Evolutionary conservation across 371 early-diverging fungal genomes (phyloP).

Genomic region (Saksenaea vasiformis): DNA sequence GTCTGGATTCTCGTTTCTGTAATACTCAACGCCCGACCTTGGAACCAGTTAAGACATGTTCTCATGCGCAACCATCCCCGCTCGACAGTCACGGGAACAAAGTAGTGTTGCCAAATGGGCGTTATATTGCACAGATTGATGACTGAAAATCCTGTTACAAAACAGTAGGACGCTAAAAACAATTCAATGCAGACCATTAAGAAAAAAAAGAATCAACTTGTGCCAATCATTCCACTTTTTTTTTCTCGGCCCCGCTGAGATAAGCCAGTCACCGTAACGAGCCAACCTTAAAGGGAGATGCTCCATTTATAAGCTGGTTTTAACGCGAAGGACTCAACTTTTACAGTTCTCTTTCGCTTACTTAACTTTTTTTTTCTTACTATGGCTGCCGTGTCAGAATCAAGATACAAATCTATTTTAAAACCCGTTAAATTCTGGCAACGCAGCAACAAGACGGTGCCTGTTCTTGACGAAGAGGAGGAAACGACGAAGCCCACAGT

Average conservation of each 20-base stretch:
- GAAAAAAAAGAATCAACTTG: background rate
- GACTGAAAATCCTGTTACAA: too few relatives aligned
- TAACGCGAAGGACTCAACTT: background rate
- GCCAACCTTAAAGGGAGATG: background rate
- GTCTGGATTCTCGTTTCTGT: too few relatives aligned
- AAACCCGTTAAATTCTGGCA: background rate
- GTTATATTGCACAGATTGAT: too few relatives aligned
- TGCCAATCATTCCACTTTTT: slow-evolving; percentile 1
- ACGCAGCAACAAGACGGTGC: slow-evolving; percentile 18
- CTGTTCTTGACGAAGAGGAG: slow-evolving; percentile 8
- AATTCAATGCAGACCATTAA: background rate
- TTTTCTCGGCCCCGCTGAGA: background rate
- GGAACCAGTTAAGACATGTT: too few relatives aligned
- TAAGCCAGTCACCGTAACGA: background rate
- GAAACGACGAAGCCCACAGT: slow-evolving; percentile 14
- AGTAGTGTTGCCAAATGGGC: too few relatives aligned
- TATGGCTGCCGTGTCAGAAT: background rate
- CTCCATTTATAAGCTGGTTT: background rate
- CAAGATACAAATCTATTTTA: slow-evolving; percentile 2
- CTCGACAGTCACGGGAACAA: too few relatives aligned
- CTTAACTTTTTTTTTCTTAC: background rate
- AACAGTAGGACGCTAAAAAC: background rate
- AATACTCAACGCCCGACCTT: too few relatives aligned
- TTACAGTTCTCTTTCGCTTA: background rate
- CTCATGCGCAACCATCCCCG: too few relatives aligned